Evolutionary conservation across 805 yeast species (phyloP).

Genomic region (Metschnikowia dekortorum): DNA sequence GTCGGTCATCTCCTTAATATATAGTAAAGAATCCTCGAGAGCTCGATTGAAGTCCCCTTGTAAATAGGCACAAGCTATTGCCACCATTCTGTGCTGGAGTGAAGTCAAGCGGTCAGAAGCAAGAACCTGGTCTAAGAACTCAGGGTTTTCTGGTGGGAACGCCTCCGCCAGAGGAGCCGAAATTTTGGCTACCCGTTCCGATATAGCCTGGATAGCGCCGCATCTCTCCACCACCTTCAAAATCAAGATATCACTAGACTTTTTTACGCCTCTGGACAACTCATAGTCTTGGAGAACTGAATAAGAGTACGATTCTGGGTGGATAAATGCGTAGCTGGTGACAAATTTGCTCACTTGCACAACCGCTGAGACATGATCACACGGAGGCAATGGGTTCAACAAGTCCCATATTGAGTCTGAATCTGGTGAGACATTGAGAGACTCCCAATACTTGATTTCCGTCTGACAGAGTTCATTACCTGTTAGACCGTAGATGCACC

Average conservation of each 20-base stretch:
- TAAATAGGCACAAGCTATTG: not conserved
- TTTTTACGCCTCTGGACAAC: not conserved
- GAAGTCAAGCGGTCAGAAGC: not conserved
- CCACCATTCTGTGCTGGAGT: not conserved
- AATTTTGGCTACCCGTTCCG: not conserved
- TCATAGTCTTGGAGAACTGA: conserved; percentile 1
- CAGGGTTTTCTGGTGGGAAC: not conserved
- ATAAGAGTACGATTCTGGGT: conserved; percentile 3
- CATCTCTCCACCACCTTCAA: conserved; percentile 1
- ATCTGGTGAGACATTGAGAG: not conserved
- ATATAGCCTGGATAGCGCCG: not conserved
- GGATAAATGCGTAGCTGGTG: conserved; percentile 4
- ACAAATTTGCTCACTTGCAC: conserved; percentile 1
- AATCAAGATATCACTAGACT: not conserved
- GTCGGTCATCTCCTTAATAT: conserved; percentile 1
- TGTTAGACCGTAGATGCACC: conserved; percentile 7
- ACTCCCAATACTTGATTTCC: conserved; percentile 10
- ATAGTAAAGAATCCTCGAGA: conserved; percentile 1
- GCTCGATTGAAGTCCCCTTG: not conserved
- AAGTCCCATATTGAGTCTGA: not conserved
- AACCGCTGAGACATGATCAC: not conserved
- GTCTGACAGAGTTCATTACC: not conserved
- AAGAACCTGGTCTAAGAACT: not conserved
- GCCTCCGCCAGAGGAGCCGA: not conserved
- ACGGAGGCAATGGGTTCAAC: not conserved